Evolutionary conservation across 1,284 basidiomycete genomes (phyloP), one percentile per base, ranked within the genome.

Genomic region (Leccinum subspadiceum): DNA sequence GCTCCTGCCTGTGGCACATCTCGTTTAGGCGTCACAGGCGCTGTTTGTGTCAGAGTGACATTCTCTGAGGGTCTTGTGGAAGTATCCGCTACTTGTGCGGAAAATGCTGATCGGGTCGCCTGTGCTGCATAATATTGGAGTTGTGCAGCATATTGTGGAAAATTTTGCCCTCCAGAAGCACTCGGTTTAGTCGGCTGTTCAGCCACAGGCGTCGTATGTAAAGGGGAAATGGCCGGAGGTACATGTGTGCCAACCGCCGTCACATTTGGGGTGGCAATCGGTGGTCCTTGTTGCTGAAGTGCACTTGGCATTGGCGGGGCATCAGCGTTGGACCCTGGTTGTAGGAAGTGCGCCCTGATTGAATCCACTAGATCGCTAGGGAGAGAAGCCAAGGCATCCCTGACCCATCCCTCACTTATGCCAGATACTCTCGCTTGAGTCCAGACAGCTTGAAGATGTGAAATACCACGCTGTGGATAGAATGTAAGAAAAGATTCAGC

Each of bases 61-160:
- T 59, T 60, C 10, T 22, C 22, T 4, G 53, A 9, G 12, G 24
- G 33, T 2, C 37, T 4, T 13, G 33, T 37, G 26, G 60, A 39
- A 49, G 20, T 53, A 35, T 17, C 29, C 13, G 54, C 35, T 15
- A 10, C 48, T 58, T 62, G 61, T 8, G 49, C 24, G 10, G 58
- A 41, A 17, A 62, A 29, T 22, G 46, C 37, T 26, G 61, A 59
- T 54, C 49, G 60, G 10, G 59, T 57, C 2, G 62, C 64, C 3
- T 62, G 68, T 26, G 61, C 56, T 31, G 70, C 63, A 57, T 72
- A 70, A 54, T 64, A 70, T 52, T 63, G 67, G 20, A 64, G 7
- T 33, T 70, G 62, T 53, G 59, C 46, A 52, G 59, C n/a, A 22
- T 73, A 69, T 4, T 22, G n/a, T 22, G 35, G 51, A 24, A 48